Evolutionary conservation across 192 early-diverging fungal genomes (phyloP), one percentile per base, ranked within the genome.

Genomic region (Umbelopsis sp.): DNA sequence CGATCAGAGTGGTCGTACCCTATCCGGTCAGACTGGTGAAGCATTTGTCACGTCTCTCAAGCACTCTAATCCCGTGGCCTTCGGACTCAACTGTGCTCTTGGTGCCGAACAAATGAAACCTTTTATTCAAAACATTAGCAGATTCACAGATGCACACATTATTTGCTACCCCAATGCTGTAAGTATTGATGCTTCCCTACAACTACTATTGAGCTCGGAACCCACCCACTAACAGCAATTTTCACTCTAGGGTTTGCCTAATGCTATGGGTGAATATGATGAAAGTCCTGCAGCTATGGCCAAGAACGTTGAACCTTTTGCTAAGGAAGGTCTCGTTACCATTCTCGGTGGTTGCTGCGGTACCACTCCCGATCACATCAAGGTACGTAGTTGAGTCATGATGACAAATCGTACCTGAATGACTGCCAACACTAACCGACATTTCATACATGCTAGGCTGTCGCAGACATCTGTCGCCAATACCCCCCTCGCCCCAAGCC

Each of bases 311-410:
- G 84, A 85, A 51, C 88, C 85, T 9, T 98, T 98, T 86, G 97
- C 97, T 22, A 86, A 89, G 62, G 93, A 96, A 34, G 95, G 95
- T n/a, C 83, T 98, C 25, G 84, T 98, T 47, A 97, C 95, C 76
- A 96, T 98, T 84, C 81, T 98, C 25, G 97, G 97, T 65, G 97
- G 97, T 45, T 98, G 97, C 87, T 98, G 97, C 72, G 97, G 97
- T 76, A 96, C 95, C 21, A 98, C 97, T 7, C 97, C 97, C 0
- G 92, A 84, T 21, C 97, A 98, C 76, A 97, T 98, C 72, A 89
- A 91, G 71, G 94, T 92, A 47, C 85, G 6, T 24, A 53, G 54
- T 14, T n/a, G 16, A 24, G 36, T 69, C n/a, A 16, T 69, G 17
- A 34, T 65, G 36, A 66, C 5, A 68, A 31, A 16, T 47, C 67